Conservation (phyloP, 1,284 basidiomycete genomes). For the Peniophora sp. region DNA sequence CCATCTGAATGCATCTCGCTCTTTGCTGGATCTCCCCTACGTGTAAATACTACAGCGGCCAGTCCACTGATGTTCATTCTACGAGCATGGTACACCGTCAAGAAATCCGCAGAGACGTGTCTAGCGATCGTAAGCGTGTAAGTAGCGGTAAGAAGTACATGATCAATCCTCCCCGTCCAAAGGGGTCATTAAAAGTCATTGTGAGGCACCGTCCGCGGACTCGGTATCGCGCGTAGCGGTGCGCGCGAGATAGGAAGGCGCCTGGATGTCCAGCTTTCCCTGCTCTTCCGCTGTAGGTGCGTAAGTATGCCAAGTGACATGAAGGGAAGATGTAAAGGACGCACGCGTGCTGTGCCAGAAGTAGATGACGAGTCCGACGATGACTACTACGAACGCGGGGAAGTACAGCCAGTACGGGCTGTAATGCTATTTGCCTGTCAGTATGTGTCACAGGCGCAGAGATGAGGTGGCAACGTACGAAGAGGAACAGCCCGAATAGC, state of each 20-base stretch:
- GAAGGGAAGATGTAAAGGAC: slow-evolving; percentile 22
- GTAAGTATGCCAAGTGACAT: slow-evolving; percentile 6
- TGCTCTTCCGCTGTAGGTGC: slow-evolving; percentile 60
- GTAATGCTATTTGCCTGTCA: slow-evolving; percentile 47
- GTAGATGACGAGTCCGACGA: slow-evolving; percentile 69
- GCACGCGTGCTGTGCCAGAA: slow-evolving; percentile 77
- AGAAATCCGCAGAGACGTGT: no score
- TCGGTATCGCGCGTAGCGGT: slow-evolving; percentile 17
- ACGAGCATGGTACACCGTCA: no score
- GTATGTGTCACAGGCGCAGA: slow-evolving; percentile 3
- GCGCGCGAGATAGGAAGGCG: slow-evolving; percentile 51
- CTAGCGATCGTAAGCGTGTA: background rate
- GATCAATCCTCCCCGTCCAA: background rate
- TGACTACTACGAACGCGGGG: slow-evolving; percentile 58
- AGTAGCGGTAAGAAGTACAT: background rate
- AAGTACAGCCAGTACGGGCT: slow-evolving; percentile 82
- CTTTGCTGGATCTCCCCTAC: no score
- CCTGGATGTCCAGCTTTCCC: slow-evolving; percentile 53
- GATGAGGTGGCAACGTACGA: slow-evolving; percentile 31
- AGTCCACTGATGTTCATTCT: no score
- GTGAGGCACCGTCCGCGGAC: slow-evolving; percentile 12
- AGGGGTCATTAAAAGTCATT: background rate
- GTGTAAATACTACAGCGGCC: no score
- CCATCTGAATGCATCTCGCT: no score
- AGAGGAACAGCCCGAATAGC: slow-evolving; percentile 69